These are phyloP conservation scores for Aureobasidium leucospermi DNA, from an alignment of 2,329 filamentous ascomycete species.

Conservation along the genomic window DNA sequence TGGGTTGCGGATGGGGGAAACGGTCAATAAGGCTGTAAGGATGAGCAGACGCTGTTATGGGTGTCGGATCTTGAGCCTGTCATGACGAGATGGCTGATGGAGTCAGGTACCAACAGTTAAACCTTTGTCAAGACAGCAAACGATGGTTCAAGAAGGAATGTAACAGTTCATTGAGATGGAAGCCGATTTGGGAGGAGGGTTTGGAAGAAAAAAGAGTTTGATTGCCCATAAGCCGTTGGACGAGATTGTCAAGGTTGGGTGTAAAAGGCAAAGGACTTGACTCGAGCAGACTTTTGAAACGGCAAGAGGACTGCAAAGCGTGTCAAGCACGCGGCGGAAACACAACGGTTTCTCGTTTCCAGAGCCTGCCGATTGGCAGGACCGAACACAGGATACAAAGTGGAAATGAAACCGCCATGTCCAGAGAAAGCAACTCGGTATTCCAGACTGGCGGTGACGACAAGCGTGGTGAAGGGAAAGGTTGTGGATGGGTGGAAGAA, in stretches of 20 bases:
- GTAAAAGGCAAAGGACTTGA: neutral
- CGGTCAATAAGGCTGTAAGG: constrained; percentile 3
- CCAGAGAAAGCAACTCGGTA: neutral
- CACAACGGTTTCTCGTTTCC: neutral
- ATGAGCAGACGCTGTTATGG: too few relatives aligned
- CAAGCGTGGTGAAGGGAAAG: neutral
- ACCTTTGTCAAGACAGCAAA: neutral
- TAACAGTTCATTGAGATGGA: neutral
- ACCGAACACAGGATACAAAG: neutral
- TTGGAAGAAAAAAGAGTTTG: constrained; percentile 1
- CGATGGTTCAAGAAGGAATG: neutral
- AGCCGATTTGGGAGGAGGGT: neutral
- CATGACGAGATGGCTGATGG: neutral
- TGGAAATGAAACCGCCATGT: neutral
- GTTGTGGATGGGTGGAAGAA: neutral
- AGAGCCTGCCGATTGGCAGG: neutral
- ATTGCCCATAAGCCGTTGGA: constrained; percentile 7
- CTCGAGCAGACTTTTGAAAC: neutral
- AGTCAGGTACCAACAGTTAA: neutral
- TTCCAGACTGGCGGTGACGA: neutral
- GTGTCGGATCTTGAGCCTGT: neutral
- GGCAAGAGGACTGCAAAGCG: neutral
- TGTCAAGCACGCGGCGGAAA: neutral
- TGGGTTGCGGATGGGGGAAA: neutral
- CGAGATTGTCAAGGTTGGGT: neutral